A percentile compares a stretch with the other conserved stretches of the same genome.
These are phyloP conservation scores for Waltergamsia citrina DNA, from an alignment of 2,329 filamentous ascomycete species.

Conservation along the genomic window DNA sequence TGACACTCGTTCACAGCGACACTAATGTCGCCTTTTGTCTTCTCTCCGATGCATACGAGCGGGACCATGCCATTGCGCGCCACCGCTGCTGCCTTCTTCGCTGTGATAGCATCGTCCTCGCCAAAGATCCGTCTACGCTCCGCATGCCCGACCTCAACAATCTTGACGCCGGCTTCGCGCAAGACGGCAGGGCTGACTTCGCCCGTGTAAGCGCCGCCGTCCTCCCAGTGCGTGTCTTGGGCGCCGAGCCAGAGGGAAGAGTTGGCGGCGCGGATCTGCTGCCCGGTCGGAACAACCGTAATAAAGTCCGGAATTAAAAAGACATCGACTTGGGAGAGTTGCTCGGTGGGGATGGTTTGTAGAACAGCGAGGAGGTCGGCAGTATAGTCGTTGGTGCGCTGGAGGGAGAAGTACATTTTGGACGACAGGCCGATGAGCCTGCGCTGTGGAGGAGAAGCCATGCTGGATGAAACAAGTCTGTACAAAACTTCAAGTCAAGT, in stretches of 20 bases:
- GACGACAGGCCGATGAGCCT: slow-evolving; percentile 65
- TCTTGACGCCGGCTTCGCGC: slow-evolving; percentile 54
- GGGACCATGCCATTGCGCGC: slow-evolving; percentile 63
- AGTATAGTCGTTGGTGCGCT: slow-evolving; percentile 50
- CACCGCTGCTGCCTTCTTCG: slow-evolving; percentile 60
- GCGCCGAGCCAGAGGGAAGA: slow-evolving; percentile 53
- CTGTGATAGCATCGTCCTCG: slow-evolving; percentile 62
- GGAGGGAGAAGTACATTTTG: slow-evolving; percentile 72
- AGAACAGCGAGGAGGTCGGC: slow-evolving; percentile 35
- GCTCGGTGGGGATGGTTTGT: slow-evolving; percentile 26
- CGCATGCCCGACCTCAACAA: slow-evolving; percentile 76
- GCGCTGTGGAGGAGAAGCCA: slow-evolving; percentile 18
- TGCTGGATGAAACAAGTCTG: neutral
- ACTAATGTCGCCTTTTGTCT: slow-evolving; percentile 40
- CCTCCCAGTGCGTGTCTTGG: slow-evolving; percentile 65
- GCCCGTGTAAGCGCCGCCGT: slow-evolving; percentile 66
- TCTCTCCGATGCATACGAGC: slow-evolving; percentile 73
- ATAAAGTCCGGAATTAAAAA: slow-evolving; percentile 75
- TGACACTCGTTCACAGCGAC: slow-evolving; percentile 63
- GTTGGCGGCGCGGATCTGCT: slow-evolving; percentile 30
- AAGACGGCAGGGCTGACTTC: slow-evolving; percentile 65
- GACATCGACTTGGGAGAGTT: slow-evolving; percentile 49
- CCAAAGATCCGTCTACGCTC: slow-evolving; percentile 64
- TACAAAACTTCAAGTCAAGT: too few relatives aligned
- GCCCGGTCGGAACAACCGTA: slow-evolving; percentile 45